phyloP scores from a whole-genome alignment of 148 eudicot species.

The Polygonum maritimum region DNA sequence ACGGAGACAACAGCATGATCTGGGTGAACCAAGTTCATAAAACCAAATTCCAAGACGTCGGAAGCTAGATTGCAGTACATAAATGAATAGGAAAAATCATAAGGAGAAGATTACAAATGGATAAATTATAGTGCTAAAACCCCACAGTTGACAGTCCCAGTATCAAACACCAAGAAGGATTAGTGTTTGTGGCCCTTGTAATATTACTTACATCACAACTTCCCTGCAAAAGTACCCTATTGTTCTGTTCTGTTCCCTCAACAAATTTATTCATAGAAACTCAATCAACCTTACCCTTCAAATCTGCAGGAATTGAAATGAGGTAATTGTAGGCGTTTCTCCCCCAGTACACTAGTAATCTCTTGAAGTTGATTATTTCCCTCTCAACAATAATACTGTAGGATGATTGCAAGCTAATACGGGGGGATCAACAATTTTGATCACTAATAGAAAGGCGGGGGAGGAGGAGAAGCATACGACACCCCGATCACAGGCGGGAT shows the following conservation, averaged over 20 bases:
- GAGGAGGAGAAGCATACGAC: conserved; percentile 66
- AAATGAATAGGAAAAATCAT: conserved; percentile 11
- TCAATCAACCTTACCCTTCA: conserved; percentile 16
- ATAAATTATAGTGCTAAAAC: conserved; percentile 26
- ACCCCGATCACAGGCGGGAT: conserved; percentile 52
- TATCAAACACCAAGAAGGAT: conserved; percentile 23
- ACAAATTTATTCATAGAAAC: conserved; percentile 31
- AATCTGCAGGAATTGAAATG: background rate
- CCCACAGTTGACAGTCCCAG: conserved; percentile 21
- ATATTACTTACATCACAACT: conserved; percentile 32
- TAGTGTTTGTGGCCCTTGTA: conserved; percentile 12
- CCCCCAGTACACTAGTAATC: background rate
- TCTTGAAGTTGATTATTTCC: too few species aligned
- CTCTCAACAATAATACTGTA: too few species aligned
- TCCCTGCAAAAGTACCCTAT: conserved; percentile 36
- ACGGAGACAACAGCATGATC: conserved; percentile 12
- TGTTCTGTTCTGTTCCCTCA: conserved; percentile 12
- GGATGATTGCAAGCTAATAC: conserved; percentile 20
- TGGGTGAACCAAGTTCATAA: conserved; percentile 17
- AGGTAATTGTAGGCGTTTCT: background rate
- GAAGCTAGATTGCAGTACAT: conserved; percentile 27
- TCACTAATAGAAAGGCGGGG: conserved; percentile 82
- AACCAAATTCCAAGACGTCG: conserved; percentile 34
- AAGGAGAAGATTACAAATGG: conserved; percentile 28
- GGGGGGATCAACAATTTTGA: conserved; percentile 23